A percentile compares a stretch with the other conserved stretches of the same genome.
These are phyloP conservation scores for Penicillium sp. DNA, from an alignment of 2,329 filamentous ascomycete genomes.

Conservation along the genomic window DNA sequence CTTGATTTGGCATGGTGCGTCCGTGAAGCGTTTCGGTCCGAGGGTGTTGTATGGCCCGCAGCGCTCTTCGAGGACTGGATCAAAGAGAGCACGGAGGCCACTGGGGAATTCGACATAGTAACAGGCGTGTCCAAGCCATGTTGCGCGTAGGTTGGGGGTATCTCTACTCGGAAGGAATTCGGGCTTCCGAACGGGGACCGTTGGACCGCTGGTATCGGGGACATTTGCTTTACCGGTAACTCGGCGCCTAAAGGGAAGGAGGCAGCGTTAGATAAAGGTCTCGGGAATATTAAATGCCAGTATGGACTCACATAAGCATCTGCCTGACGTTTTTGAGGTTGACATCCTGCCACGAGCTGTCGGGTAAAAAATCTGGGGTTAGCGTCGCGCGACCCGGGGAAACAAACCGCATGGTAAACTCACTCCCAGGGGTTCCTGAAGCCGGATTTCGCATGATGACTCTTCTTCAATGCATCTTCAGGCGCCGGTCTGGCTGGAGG, in stretches of 20 bases:
- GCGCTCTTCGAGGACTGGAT: conserved; percentile 86
- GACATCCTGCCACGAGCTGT: conserved; percentile 22
- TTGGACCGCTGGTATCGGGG: conserved; percentile 64
- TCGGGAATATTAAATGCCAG: background rate
- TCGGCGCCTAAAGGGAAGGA: conserved; percentile 33
- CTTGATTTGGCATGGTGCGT: conserved; percentile 69
- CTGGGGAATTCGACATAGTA: conserved; percentile 87
- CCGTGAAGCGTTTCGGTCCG: conserved; percentile 75
- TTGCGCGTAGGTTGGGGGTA: conserved; percentile 68
- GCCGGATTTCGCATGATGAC: conserved; percentile 39
- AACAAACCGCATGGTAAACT: conserved; percentile 7
- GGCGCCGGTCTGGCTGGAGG: conserved; percentile 35
- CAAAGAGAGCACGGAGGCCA: conserved; percentile 84
- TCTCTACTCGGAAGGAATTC: conserved; percentile 63
- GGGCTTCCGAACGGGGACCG: conserved; percentile 66
- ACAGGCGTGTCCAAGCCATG: conserved; percentile 94
- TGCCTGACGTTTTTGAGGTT: conserved; percentile 9
- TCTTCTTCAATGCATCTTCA: conserved; percentile 41
- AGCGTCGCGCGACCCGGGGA: conserved; percentile 4
- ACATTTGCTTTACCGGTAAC: conserved; percentile 51
- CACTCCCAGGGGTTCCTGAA: conserved; percentile 49
- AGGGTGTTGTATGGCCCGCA: conserved; percentile 73
- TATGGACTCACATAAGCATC: conserved; percentile 21
- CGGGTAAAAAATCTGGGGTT: conserved; percentile 3
- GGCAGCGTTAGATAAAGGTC: background rate